phyloP scores from a whole-genome alignment of 1,284 basidiomycete genomes.

The Sporisorium exsertum region DNA sequence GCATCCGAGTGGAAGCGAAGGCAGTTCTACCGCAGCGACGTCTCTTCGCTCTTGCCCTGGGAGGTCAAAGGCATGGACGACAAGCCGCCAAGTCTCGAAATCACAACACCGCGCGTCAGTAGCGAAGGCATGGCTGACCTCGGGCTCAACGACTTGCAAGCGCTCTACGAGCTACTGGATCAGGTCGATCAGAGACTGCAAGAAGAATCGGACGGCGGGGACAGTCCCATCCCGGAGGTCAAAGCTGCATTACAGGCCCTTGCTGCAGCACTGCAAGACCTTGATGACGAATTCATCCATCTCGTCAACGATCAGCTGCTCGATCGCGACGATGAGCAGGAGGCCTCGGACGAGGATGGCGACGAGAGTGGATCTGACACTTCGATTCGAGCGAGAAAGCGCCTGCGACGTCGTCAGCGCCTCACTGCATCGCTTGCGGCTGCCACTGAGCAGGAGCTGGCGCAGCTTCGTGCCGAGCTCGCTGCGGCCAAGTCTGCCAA shows the following conservation, averaged over 20 bases:
- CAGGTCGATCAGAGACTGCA: conserved; percentile 45
- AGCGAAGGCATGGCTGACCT: conserved; percentile 48
- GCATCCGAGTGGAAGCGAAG: conserved; percentile 58
- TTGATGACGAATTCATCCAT: conserved; percentile 57
- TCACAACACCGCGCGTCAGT: conserved; percentile 54
- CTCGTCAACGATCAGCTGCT: conserved; percentile 59
- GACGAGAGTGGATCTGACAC: conserved; percentile 48
- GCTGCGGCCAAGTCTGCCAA: conserved; percentile 22
- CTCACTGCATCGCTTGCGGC: conserved; percentile 32
- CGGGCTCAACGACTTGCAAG: conserved; percentile 48
- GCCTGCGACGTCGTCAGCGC: conserved; percentile 27
- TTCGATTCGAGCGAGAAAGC: conserved; percentile 35
- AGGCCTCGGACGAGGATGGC: conserved; percentile 32
- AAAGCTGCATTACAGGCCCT: conserved; percentile 49
- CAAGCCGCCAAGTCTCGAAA: conserved; percentile 60
- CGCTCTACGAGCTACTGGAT: conserved; percentile 53
- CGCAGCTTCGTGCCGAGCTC: conserved; percentile 30
- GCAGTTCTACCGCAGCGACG: conserved; percentile 47
- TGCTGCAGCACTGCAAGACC: conserved; percentile 47
- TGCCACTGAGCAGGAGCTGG: conserved; percentile 23
- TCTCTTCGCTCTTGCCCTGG: conserved; percentile 60
- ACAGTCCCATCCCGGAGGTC: conserved; percentile 53
- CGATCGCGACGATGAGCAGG: conserved; percentile 40
- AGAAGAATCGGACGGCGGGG: conserved; percentile 18
- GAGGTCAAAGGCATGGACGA: conserved; percentile 60